Percentiles rank a stretch among this genome's conserved stretches.
Conservation (phyloP, 106 monocot species). For the Acorus calamus region DNA sequence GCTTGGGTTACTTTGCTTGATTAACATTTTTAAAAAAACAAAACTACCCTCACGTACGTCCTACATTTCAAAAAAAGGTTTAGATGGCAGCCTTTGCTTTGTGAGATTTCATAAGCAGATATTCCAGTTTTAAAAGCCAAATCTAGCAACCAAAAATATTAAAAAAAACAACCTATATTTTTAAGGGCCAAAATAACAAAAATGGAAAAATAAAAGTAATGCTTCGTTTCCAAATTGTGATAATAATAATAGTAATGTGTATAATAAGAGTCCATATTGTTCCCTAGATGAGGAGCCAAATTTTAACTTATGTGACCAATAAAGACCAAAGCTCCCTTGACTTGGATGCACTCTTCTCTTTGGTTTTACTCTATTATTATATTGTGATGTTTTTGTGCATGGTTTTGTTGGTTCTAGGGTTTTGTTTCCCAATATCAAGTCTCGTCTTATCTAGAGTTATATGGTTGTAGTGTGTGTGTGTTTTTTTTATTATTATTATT, state of each 20-base stretch:
- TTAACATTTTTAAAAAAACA: background rate
- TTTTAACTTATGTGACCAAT: slow-evolving; percentile 29
- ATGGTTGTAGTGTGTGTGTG: too few relatives aligned
- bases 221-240: too few relatives aligned
- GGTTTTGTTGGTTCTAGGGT: slow-evolving; percentile 3
- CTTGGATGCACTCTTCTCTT: slow-evolving; percentile 12
- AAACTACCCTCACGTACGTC: background rate
- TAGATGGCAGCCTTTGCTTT: slow-evolving; percentile 33
- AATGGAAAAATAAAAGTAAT: too few relatives aligned
- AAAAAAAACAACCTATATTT: too few relatives aligned
- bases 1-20: too few relatives aligned
- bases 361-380: slow-evolving; percentile 17
- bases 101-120: slow-evolving; percentile 2
- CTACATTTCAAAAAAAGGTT: slow-evolving; percentile 12
- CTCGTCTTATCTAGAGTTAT: too few relatives aligned
- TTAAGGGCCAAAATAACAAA: too few relatives aligned
- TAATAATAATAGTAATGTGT: too few relatives aligned
- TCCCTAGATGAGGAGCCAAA: background rate
- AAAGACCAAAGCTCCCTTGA: slow-evolving; percentile 16
- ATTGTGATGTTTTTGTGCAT: background rate
- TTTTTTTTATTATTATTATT: slow-evolving; percentile 6
- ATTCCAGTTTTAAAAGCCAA: background rate
- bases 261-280: too few relatives aligned
- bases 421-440: slow-evolving; percentile 21
- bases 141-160: background rate